Percentiles rank a stretch among this genome's conserved stretches.
These are phyloP conservation scores for Didymellaceae sp. DNA, from an alignment of 2,329 filamentous ascomycete species.

Conservation along the genomic window DNA sequence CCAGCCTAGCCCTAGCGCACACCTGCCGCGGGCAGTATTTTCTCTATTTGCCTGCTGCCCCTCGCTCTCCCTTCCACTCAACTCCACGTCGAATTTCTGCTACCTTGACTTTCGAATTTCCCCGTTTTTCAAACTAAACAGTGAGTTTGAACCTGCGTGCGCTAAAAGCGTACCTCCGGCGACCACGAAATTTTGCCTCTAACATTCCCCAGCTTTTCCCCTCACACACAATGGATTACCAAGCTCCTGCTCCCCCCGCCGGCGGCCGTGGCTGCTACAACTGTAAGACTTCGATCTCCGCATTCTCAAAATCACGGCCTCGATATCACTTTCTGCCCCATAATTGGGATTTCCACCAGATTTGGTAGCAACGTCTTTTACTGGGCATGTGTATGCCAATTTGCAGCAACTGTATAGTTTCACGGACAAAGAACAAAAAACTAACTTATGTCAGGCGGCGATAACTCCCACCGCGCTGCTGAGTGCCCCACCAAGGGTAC, in stretches of 20 bases:
- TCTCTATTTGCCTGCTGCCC: conserved; percentile 29
- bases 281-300: conserved; percentile 41
- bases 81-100: conserved; percentile 24
- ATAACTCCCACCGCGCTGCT: conserved; percentile 57
- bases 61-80: conserved; percentile 24
- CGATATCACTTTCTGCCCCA: not conserved
- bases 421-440: not conserved
- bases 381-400: too few relatives aligned
- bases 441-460: conserved; percentile 50
- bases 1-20: conserved; percentile 17
- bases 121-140: conserved; percentile 29
- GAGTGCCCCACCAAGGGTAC: conserved; percentile 60
- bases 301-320: not conserved
- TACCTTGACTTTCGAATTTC: conserved; percentile 24
- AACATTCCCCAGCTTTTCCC: conserved; percentile 31
- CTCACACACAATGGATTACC: conserved; percentile 46
- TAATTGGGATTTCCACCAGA: not conserved
- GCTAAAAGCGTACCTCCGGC: not conserved
- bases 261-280: conserved; percentile 52
- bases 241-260: conserved; percentile 42
- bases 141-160: conserved; percentile 27
- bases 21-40: conserved; percentile 27
- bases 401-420: too few relatives aligned
- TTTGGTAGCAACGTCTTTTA: not conserved
- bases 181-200: conserved; percentile 10